Base-by-base conservation (phyloP, 306 rosid species). In the Trifolium pratense region DNA sequence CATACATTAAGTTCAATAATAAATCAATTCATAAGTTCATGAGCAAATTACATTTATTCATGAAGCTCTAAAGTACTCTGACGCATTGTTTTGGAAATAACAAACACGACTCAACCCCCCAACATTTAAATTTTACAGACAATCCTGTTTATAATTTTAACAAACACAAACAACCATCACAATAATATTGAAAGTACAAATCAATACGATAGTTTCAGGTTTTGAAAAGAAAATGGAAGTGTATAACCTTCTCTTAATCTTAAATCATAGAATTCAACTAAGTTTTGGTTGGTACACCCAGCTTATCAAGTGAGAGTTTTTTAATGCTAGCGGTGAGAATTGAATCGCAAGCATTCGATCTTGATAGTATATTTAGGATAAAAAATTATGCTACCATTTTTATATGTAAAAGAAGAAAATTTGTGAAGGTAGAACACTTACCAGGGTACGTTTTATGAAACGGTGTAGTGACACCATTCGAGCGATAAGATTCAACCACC, bases 361-460 rank as follows among this genome's bases (percentile, higher is more conserved):
- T 49, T 36, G 67, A 40, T 9, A 39, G 52, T 9, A 16, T 51
- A 36, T 11, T 49, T 59, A 68, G 17, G 42, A 43, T 52, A 7
- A 49, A 48, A 46, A 49, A 64, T 17, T 39, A 74, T 32, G 57
- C 36, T 36, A 45, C 36, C 21, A 31, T 11, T 31, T 39, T 56
- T 57, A 58, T 21, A 75, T 29, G 59, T 42, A 39, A 42, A 49
- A 56, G 25, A 29, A 13, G 20, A 52, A 59, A 10, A 17, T 59
- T 15, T 52, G 34, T 21, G 31, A 60, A 32, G 17, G 49, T 29
- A 61, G 16, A 59, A 69, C 13, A 71, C 51, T 20, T 9, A 93
- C 98, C 97, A 57, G 40, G 46, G 63, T 84, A 65, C 68, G 32
- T 16, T 20, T 85, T 78, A 78, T 84, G 83, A 84, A 88, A 86